A percentile compares a stretch with the other conserved stretches of the same genome.
Conservation (phyloP, 1,284 basidiomycete species). For the Polyporus tsugae region DNA sequence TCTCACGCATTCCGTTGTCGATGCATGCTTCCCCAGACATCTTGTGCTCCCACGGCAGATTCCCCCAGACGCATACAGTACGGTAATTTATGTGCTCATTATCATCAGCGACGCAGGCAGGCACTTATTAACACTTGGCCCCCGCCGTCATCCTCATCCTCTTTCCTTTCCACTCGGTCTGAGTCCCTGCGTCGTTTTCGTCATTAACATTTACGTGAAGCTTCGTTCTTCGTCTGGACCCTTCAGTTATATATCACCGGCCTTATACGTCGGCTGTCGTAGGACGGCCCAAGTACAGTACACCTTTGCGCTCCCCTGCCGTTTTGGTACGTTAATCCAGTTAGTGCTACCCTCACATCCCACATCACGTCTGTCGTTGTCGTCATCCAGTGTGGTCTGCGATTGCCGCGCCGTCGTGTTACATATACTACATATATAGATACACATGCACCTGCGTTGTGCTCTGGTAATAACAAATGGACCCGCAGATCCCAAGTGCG, state of each 20-base stretch:
- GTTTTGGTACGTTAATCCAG: not conserved
- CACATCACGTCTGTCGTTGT: not conserved
- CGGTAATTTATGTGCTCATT: slow-evolving; percentile 32
- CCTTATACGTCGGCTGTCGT: not conserved
- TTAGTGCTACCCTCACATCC: not conserved
- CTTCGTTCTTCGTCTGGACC: not conserved
- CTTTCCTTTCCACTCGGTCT: no score
- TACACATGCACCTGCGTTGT: not conserved
- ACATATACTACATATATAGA: not conserved
- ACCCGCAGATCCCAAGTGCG: not conserved
- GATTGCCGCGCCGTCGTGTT: not conserved
- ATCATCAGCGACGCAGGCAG: slow-evolving; percentile 18
- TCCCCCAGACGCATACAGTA: slow-evolving; percentile 2
- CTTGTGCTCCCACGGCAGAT: not conserved
- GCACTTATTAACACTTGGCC: slow-evolving; percentile 2
- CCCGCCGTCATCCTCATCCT: not conserved
- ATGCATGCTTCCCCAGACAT: slow-evolving; percentile 2
- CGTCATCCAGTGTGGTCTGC: not conserved
- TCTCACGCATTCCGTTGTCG: not conserved
- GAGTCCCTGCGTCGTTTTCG: not conserved
- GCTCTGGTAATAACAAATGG: not conserved
- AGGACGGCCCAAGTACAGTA: not conserved
- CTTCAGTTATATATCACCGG: not conserved
- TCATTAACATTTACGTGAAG: not conserved
- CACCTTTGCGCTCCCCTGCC: not conserved